Percentiles rank a stretch among this genome's conserved stretches.
These are phyloP conservation scores for Massariosphaeria phaeospora DNA, from an alignment of 495 filamentous ascomycete species.

Conservation along the genomic window DNA sequence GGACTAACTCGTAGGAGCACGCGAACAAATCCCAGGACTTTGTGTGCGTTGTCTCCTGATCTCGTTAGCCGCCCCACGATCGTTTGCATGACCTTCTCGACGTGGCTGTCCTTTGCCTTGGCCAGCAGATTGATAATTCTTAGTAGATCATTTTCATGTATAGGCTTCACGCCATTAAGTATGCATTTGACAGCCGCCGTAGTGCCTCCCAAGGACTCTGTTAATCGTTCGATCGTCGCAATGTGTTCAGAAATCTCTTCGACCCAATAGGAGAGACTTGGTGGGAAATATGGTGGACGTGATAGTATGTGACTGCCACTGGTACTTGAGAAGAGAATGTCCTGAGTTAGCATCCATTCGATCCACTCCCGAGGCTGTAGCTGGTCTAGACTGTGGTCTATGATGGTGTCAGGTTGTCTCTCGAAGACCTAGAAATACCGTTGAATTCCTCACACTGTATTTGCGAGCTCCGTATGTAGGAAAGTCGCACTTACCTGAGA, in stretches of 20 bases:
- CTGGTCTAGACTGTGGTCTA: constrained; percentile 12
- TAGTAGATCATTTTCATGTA: constrained; percentile 8
- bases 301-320: constrained; percentile 4
- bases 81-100: constrained; percentile 19
- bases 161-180: constrained; percentile 14
- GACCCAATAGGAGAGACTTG: constrained; percentile 14
- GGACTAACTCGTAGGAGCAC: not conserved
- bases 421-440: too few species aligned
- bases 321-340: constrained; percentile 15
- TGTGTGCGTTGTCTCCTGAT: constrained; percentile 7
- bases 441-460: too few species aligned
- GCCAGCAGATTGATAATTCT: constrained; percentile 9
- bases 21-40: constrained; percentile 1
- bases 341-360: constrained; percentile 19
- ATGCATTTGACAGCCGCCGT: constrained; percentile 6
- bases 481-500: too few species aligned
- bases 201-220: constrained; percentile 2
- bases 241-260: constrained; percentile 13
- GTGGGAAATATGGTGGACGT: not conserved
- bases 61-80: not conserved
- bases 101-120: not conserved
- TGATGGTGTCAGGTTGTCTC: not conserved
- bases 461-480: too few species aligned
- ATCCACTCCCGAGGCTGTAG: constrained; percentile 12
- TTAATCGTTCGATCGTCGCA: constrained; percentile 13